phyloP scores from a whole-genome alignment of 768 basidiomycete genomes.

The Hypholoma sublateritium region DNA sequence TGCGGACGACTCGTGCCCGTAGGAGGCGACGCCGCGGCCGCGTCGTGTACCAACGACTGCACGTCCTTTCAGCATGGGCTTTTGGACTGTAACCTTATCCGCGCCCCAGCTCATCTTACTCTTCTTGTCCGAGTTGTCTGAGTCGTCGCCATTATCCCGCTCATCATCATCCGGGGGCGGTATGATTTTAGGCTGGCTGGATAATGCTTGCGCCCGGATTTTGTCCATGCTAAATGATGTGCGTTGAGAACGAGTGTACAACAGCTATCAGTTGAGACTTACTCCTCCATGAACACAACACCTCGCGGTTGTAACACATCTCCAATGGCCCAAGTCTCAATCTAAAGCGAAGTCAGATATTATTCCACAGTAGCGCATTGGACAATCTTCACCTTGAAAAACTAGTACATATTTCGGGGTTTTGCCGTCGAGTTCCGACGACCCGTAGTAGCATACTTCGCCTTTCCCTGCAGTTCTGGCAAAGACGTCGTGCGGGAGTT shows the following conservation, averaged over 20 bases:
- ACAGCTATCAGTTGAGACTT: conserved; percentile 28
- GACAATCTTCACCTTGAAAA: conserved; percentile 65
- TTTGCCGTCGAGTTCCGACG: conserved; percentile 74
- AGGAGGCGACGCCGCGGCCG: conserved; percentile 50
- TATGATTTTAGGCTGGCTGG: conserved; percentile 61
- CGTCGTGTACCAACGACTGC: conserved; percentile 38
- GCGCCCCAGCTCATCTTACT: conserved; percentile 96
- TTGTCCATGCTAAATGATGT: conserved; percentile 57
- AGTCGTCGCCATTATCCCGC: conserved; percentile 56
- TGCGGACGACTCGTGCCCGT: conserved; percentile 79
- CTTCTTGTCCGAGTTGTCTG: conserved; percentile 85
- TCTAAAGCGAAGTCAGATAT: conserved; percentile 38
- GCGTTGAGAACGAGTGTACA: conserved; percentile 10
- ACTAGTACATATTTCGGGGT: conserved; percentile 91
- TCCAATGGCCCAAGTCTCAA: conserved; percentile 86
- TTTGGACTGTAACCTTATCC: conserved; percentile 86
- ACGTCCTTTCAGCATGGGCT: conserved; percentile 60
- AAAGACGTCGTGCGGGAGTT: conserved; percentile 72
- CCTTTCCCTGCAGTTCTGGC: conserved; percentile 81
- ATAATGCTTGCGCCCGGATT: conserved; percentile 61
- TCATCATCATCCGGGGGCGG: conserved; percentile 69
- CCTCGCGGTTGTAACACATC: conserved; percentile 74
- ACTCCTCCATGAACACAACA: conserved; percentile 92
- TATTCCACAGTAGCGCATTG: conserved; percentile 4
- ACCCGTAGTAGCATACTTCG: conserved; percentile 83